phyloP scores from a whole-genome alignment of 306 rosid genomes.

The Cicer judaicum region DNA sequence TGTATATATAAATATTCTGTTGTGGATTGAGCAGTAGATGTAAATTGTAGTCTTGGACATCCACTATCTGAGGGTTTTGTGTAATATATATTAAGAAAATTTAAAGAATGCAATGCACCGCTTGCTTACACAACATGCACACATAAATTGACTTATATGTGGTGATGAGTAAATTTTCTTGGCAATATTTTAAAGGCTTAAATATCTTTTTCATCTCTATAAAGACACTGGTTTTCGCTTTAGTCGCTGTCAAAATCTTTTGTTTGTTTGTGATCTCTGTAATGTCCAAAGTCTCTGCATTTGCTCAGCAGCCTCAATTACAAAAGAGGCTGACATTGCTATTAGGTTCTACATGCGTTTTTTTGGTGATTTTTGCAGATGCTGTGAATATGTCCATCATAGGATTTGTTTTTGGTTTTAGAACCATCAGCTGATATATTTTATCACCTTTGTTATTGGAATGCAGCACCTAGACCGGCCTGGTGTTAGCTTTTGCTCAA shows the following conservation, averaged over 20 bases:
- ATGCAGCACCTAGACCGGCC: constrained; percentile 75
- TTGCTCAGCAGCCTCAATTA: background rate
- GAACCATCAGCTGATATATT: constrained; percentile 37
- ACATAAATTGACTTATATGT: background rate
- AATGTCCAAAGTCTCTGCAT: background rate
- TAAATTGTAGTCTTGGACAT: constrained; percentile 23
- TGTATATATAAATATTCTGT: constrained; percentile 6
- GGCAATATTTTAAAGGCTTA: background rate
- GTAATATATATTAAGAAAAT: background rate
- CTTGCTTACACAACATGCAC: background rate
- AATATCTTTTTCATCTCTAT: background rate
- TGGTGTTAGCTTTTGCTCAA: constrained; percentile 82
- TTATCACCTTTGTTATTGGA: constrained; percentile 43
- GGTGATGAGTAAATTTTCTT: background rate
- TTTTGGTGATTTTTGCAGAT: constrained; percentile 33
- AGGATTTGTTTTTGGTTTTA: constrained; percentile 35
- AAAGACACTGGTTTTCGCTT: background rate
- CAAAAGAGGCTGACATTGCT: background rate
- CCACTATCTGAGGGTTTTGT: background rate
- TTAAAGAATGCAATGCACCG: background rate
- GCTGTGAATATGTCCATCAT: constrained; percentile 12
- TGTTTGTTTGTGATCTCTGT: background rate
- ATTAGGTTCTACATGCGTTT: constrained; percentile 15
- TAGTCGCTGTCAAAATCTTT: background rate
- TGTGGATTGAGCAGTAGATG: background rate